phyloP scores from a whole-genome alignment of 1,284 basidiomycete genomes.

The Papiliotrema flavescens region DNA sequence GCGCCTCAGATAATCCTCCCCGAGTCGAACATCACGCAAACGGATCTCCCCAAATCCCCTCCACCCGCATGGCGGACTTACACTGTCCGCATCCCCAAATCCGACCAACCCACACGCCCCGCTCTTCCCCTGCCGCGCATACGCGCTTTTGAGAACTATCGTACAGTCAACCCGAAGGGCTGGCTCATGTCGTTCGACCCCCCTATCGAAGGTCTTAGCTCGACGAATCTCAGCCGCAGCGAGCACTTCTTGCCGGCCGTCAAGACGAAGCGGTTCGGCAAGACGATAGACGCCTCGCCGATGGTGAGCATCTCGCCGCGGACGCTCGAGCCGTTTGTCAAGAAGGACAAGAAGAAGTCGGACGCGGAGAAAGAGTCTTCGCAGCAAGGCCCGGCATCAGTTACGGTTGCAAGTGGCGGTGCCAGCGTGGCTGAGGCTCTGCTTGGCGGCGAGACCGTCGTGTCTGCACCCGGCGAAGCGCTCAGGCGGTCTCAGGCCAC shows the following conservation, averaged over 20 bases:
- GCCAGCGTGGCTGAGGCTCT: neutral
- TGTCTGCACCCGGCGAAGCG: neutral
- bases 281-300: slow-evolving; percentile 21
- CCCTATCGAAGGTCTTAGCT: slow-evolving; percentile 63
- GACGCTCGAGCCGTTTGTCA: slow-evolving; percentile 26
- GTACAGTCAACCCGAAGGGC: slow-evolving; percentile 51
- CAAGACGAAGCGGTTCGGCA: slow-evolving; percentile 26
- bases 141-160: slow-evolving; percentile 13
- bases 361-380: neutral
- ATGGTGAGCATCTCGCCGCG: slow-evolving; percentile 38
- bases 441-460: neutral
- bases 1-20: slow-evolving; percentile 11
- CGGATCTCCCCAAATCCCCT: slow-evolving; percentile 43
- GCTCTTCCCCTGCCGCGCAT: slow-evolving; percentile 21
- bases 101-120: slow-evolving; percentile 17
- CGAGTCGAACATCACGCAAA: slow-evolving; percentile 41
- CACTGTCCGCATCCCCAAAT: slow-evolving; percentile 60
- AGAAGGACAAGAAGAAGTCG: slow-evolving; percentile 44
- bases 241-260: slow-evolving; percentile 60
- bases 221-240: slow-evolving; percentile 62
- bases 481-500: neutral
- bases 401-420: too few species aligned
- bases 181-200: slow-evolving; percentile 74
- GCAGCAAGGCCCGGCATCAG: neutral
- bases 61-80: slow-evolving; percentile 56